Base-by-base conservation (phyloP, 129 eudicot genomes). In the Artemisia annua region DNA sequence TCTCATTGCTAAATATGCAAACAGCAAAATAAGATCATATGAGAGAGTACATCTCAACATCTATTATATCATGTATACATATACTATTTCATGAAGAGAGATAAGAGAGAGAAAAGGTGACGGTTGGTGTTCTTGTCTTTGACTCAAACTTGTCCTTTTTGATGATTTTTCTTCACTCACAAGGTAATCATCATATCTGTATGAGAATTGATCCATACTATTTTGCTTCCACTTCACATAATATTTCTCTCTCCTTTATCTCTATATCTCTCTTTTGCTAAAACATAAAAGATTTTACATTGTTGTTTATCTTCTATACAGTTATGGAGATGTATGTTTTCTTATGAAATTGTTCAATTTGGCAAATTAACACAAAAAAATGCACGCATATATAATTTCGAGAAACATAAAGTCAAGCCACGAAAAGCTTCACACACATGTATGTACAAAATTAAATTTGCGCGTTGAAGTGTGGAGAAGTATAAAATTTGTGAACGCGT, bases 101-200 rank as follows among this genome's bases (percentile, higher is more conserved):
- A 65, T 70, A 44, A 28, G 80, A 76, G 75, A 76, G 82, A 72
- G 78, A 64, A 71, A 64, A 78, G 82, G 73, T 78, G 82, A 72
- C 30, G 73, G 74, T 78, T 78, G 82, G 82, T 78, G 82, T 71
- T 71, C 82, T 78, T 78, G 77, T 78, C 73, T 78, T 78, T 78
- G 82, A 78, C 82, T 78, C 82, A 73, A 81, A 77, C 78, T 63
- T 69, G 88, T 84, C 77, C 65, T 75, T 86, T 74, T 81, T 62
- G 75, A 72, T 80, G 69, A 85, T 79, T 76, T 87, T 86, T 86
- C 97, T 91, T 91, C 97, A 85, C 95, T 83, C 95, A 84, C 88
- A 88, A 88, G 91, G 89, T 87, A 83, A 85, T 84, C 89, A 87
- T 76, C 74, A 76, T 66, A 75, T 76, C 74, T 67, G 74, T 76